Percentiles rank a stretch among this genome's conserved stretches.
Conservation (phyloP, 164 flowering plant genomes). For the Saururus chinensis region DNA sequence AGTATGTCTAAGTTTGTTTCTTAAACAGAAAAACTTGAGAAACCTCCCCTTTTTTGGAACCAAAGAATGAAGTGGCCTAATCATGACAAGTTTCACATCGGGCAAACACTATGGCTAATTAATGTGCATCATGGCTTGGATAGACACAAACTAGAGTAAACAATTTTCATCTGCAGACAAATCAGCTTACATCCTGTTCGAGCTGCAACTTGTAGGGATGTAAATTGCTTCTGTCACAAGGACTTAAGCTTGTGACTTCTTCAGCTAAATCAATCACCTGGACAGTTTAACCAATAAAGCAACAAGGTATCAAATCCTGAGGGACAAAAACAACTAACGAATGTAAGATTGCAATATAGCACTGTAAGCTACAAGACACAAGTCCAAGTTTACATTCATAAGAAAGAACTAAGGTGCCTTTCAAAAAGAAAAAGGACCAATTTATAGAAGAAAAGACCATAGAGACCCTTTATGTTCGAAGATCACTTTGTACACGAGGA, state of each 20-base stretch:
- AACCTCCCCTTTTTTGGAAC: not conserved
- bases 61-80: not conserved
- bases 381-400: too few species aligned
- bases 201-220: conserved; percentile 43
- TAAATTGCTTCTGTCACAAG: conserved; percentile 13
- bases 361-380: too few species aligned
- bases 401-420: too few species aligned
- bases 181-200: conserved; percentile 54
- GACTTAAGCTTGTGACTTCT: conserved; percentile 16
- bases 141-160: not conserved
- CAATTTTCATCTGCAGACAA: not conserved
- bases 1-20: not conserved
- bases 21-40: not conserved
- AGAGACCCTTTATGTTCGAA: not conserved
- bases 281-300: not conserved
- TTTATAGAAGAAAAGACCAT: not conserved
- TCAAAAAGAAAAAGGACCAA: not conserved
- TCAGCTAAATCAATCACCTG: conserved; percentile 19
- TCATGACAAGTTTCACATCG: not conserved
- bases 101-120: not conserved
- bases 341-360: not conserved
- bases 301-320: too few species aligned
- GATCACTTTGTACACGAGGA: not conserved
- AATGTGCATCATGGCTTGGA: not conserved
- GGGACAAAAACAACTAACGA: too few species aligned